Evolutionary conservation across 2,329 filamentous ascomycete genomes (phyloP).

Genomic region (Ophiostoma sp.): DNA sequence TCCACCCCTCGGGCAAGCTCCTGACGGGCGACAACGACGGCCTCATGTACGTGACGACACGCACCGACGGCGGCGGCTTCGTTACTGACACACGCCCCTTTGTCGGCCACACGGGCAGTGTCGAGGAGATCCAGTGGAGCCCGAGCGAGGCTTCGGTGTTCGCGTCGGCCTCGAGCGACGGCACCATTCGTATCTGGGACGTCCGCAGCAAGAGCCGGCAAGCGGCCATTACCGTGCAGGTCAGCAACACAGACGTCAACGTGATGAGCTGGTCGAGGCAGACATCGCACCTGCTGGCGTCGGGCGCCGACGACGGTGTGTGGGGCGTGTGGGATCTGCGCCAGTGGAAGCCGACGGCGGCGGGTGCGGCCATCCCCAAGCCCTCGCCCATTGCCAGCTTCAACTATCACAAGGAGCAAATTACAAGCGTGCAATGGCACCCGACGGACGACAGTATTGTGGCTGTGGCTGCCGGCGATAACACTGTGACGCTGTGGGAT

Average conservation of each 20-base stretch:
- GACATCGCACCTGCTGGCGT: constrained; percentile 85
- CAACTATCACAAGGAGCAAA: constrained; percentile 92
- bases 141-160: constrained; percentile 92
- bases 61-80: constrained; percentile 85
- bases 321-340: constrained; percentile 97
- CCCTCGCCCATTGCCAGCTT: constrained; percentile 86
- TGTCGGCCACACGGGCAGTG: constrained; percentile 76
- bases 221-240: constrained; percentile 82
- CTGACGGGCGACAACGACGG: constrained; percentile 90
- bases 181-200: constrained; percentile 95
- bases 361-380: constrained; percentile 42
- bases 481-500: constrained; percentile 95
- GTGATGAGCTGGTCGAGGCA: constrained; percentile 93
- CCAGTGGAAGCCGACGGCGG: constrained; percentile 76
- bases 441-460: constrained; percentile 96
- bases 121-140: constrained; percentile 97
- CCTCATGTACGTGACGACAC: constrained; percentile 82
- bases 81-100: constrained; percentile 83
- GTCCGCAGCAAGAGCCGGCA: constrained; percentile 85
- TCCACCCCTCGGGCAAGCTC: constrained; percentile 78
- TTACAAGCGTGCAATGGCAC: constrained; percentile 96
- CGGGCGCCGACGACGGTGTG: constrained; percentile 87
- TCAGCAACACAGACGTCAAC: constrained; percentile 86
- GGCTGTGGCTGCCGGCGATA: constrained; percentile 86
- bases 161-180: constrained; percentile 89